Conservation (phyloP, 1,139 yeast species). For the Pichia inconspicua region DNA sequence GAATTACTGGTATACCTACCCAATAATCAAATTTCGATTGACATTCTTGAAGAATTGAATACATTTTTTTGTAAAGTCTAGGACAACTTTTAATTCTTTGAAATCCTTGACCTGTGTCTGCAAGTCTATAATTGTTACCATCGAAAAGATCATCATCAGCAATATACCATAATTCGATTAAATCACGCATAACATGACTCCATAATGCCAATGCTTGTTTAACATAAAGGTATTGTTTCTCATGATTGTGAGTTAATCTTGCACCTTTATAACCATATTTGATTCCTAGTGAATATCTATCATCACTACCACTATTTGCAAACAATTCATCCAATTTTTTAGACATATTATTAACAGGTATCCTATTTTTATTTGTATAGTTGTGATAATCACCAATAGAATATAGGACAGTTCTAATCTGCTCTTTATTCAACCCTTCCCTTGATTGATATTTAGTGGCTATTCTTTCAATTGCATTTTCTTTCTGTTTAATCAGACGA, state of each 20-base stretch:
- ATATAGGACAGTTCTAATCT: constrained; percentile 56
- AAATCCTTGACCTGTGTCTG: constrained; percentile 74
- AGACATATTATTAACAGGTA: constrained; percentile 55
- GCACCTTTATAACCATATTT: constrained; percentile 58
- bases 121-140: constrained; percentile 42
- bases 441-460: constrained; percentile 36
- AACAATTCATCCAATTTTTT: constrained; percentile 43
- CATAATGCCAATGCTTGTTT: constrained; percentile 62
- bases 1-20: constrained; percentile 74
- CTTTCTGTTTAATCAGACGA: constrained; percentile 53
- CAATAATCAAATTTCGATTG: constrained; percentile 54
- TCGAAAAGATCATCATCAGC: constrained; percentile 61
- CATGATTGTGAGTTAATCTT: constrained; percentile 60
- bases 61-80: constrained; percentile 57
- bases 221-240: constrained; percentile 61
- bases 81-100: constrained; percentile 69
- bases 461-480: constrained; percentile 50
- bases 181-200: constrained; percentile 66
- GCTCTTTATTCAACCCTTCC: constrained; percentile 40
- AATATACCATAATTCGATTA: constrained; percentile 63
- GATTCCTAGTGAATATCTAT: constrained; percentile 48
- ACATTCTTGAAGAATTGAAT: constrained; percentile 51
- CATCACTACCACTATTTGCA: constrained; percentile 30
- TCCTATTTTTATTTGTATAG: constrained; percentile 56
- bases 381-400: constrained; percentile 72